These are phyloP conservation scores for Nicotiana sylvestris DNA, from an alignment of 257 asterid species.

Conservation along the genomic window DNA sequence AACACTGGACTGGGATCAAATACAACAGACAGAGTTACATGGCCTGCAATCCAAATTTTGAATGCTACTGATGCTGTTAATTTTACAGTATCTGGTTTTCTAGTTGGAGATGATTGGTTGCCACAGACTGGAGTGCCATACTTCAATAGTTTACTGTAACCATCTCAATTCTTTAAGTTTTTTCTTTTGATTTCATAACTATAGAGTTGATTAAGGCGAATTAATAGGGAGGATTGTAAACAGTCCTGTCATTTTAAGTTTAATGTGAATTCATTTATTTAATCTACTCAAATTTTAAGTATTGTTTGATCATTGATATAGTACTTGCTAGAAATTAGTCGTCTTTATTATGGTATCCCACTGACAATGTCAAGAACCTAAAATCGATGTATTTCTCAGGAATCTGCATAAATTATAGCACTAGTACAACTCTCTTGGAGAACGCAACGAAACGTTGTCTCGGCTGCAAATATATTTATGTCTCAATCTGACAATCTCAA, in stretches of 20 bases:
- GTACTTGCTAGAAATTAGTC: background rate
- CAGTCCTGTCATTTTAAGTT: background rate
- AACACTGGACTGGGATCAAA: constrained; percentile 63
- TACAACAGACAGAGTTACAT: constrained; percentile 45
- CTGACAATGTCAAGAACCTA: background rate
- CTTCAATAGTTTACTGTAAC: constrained; percentile 26
- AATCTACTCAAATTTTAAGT: background rate
- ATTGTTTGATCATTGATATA: background rate
- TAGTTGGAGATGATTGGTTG: constrained; percentile 61
- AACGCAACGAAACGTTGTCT: background rate
- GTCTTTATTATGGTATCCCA: too few species aligned
- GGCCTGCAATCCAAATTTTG: constrained; percentile 57
- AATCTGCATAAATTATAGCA: too few species aligned
- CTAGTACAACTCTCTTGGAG: background rate
- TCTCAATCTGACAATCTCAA: background rate
- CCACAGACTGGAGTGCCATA: constrained; percentile 50
- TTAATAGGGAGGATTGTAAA: background rate
- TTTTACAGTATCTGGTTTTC: constrained; percentile 47
- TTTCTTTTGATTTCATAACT: background rate
- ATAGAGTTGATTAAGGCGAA: background rate
- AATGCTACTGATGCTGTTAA: constrained; percentile 46
- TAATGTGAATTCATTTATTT: background rate
- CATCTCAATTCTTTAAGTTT: background rate
- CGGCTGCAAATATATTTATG: background rate
- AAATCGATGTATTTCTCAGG: background rate